Conservation (phyloP, 108 stramenopile genomes). For the Stephanodiscus triporus region DNA sequence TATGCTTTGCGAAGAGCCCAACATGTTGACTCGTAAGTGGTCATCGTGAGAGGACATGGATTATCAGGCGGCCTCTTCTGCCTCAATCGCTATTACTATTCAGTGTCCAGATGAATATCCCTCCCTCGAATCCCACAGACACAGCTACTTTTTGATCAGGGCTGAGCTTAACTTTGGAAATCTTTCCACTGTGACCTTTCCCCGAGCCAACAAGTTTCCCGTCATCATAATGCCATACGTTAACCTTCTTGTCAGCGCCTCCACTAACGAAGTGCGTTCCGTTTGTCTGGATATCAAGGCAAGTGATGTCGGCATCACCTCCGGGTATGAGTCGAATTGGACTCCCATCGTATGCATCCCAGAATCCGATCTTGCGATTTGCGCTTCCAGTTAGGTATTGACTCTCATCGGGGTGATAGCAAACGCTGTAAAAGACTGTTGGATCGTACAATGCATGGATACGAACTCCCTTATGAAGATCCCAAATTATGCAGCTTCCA, state of each 20-base stretch:
- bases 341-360: conserved; percentile 85
- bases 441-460: conserved; percentile 82
- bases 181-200: conserved; percentile 75
- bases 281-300: conserved; percentile 69
- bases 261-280: conserved; percentile 80
- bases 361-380: conserved; percentile 88
- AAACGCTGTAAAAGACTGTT: conserved; percentile 72
- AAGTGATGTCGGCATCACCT: conserved; percentile 75
- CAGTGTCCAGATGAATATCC: conserved; percentile 81
- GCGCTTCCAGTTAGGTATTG: conserved; percentile 86
- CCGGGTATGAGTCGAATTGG: conserved; percentile 84
- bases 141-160: conserved; percentile 74
- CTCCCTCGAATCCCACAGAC: conserved; percentile 83
- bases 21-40: no score
- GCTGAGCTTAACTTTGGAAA: conserved; percentile 61
- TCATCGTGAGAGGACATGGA: neutral
- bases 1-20: no score
- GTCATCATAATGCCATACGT: conserved; percentile 89
- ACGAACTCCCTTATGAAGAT: conserved; percentile 71
- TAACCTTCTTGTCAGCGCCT: conserved; percentile 77
- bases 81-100: neutral
- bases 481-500: conserved; percentile 91
- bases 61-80: neutral
- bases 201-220: conserved; percentile 65
- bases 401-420: conserved; percentile 88